phyloP scores from a whole-genome alignment of 225 moss, liverwort and hornwort species.

The Physcomitrium patens region DNA sequence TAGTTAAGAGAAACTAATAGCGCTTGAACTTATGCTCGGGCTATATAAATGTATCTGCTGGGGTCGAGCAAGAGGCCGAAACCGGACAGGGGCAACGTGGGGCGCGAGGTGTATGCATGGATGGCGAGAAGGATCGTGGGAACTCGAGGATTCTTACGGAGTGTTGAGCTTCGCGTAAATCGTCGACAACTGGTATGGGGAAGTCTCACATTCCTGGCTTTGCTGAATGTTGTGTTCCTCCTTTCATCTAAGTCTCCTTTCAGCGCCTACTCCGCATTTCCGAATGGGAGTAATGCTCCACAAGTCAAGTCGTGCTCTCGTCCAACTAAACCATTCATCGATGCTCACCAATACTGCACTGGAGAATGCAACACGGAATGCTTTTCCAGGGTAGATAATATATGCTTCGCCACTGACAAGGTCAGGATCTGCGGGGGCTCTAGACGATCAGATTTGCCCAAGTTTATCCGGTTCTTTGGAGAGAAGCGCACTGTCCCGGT shows the following conservation, averaged over 20 bases:
- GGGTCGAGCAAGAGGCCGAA: conserved; percentile 41
- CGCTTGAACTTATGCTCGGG: conserved; percentile 20
- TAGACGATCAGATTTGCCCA: conserved; percentile 41
- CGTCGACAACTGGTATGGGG: conserved; percentile 20
- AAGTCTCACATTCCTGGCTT: conserved; percentile 21
- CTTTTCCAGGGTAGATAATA: conserved; percentile 81
- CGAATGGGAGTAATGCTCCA: background rate
- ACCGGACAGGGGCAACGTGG: conserved; percentile 36
- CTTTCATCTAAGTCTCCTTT: conserved; percentile 36
- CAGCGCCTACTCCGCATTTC: conserved; percentile 13
- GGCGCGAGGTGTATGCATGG: conserved; percentile 33
- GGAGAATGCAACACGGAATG: conserved; percentile 87
- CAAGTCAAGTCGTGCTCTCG: conserved; percentile 12
- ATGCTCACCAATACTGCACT: conserved; percentile 62
- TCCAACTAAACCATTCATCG: conserved; percentile 28
- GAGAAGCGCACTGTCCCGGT: conserved; percentile 75
- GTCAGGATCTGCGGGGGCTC: conserved; percentile 38
- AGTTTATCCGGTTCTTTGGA: conserved; percentile 89
- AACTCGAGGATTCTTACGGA: background rate
- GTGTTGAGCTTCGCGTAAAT: conserved; percentile 6
- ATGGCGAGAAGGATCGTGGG: conserved; percentile 24
- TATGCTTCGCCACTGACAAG: conserved; percentile 81
- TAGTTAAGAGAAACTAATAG: too few relatives aligned
- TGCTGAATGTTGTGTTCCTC: conserved; percentile 26
- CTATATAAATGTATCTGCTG: conserved; percentile 40